phyloP scores from a whole-genome alignment of 331 rosid genomes.

The Rosa hybrid region DNA sequence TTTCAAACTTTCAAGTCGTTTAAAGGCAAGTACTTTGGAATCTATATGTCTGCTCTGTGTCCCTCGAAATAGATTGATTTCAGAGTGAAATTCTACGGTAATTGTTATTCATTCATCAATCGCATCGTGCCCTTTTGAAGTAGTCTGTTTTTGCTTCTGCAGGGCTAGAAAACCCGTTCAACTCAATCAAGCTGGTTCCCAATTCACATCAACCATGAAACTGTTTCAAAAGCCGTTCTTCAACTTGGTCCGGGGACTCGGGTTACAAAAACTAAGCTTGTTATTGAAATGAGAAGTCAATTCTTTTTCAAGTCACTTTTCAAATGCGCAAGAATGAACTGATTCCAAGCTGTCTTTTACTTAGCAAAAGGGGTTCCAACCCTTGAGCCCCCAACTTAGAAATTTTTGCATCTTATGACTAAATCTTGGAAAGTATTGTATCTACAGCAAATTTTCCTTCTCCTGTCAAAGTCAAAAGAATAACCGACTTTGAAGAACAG shows the following conservation, averaged over 20 bases:
- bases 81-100: not conserved
- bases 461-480: not conserved
- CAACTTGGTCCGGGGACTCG: constrained; percentile 41
- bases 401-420: not conserved
- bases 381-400: not conserved
- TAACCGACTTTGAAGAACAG: constrained; percentile 2
- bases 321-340: not conserved
- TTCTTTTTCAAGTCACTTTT: not conserved
- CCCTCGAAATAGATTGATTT: not conserved
- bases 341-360: not conserved
- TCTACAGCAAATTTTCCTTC: not conserved
- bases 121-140: constrained; percentile 42
- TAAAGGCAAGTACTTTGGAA: not conserved
- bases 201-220: constrained; percentile 41
- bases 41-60: not conserved
- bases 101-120: not conserved
- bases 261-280: constrained; percentile 41
- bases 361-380: not conserved
- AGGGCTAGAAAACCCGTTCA: constrained; percentile 56
- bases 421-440: not conserved
- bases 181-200: constrained; percentile 36
- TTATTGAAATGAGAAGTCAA: constrained; percentile 33
- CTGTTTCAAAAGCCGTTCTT: constrained; percentile 46
- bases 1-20: not conserved
- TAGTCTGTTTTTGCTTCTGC: constrained; percentile 51